Evolutionary conservation across 768 basidiomycete species (phyloP).

Genomic region (Coprinellus aureogranulatus): DNA sequence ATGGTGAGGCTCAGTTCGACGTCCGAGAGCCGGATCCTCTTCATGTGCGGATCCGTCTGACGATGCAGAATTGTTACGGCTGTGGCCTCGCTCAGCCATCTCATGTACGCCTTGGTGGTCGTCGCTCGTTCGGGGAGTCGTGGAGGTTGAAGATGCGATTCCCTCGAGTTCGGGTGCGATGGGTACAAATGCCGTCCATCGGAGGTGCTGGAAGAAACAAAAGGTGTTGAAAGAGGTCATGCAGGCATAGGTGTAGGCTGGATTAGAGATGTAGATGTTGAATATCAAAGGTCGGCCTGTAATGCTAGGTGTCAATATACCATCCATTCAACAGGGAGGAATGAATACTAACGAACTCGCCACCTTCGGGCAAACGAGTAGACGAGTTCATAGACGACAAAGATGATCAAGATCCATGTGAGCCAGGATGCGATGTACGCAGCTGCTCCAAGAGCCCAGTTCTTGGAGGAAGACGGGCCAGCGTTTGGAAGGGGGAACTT

Average conservation of each 20-base stretch:
- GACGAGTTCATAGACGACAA: conserved; percentile 72
- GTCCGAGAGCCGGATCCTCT: conserved; percentile 3
- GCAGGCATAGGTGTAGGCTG: conserved; percentile 71
- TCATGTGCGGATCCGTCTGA: conserved; percentile 6
- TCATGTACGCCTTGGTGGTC: background rate
- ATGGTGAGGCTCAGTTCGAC: background rate
- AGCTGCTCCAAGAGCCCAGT: conserved; percentile 80
- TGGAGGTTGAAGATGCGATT: background rate
- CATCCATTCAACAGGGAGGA: conserved; percentile 1
- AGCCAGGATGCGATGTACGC: conserved; percentile 84
- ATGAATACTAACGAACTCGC: conserved; percentile 67
- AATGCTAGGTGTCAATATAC: no score
- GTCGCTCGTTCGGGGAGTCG: background rate
- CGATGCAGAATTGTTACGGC: background rate
- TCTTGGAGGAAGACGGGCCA: conserved; percentile 64
- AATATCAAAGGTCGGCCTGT: conserved; percentile 80
- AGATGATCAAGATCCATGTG: conserved; percentile 69
- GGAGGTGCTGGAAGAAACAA: conserved; percentile 79
- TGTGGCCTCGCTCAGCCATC: background rate
- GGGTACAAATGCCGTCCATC: conserved; percentile 60
- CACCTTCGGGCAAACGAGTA: conserved; percentile 75
- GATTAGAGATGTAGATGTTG: conserved; percentile 79
- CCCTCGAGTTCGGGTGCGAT: conserved; percentile 2
- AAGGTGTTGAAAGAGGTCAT: conserved; percentile 82
- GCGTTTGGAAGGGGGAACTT: conserved; percentile 70